A percentile compares a stretch with the other conserved stretches of the same genome.
Evolutionary conservation across 768 basidiomycete genomes (phyloP).

Genomic region (Russula virescens): DNA sequence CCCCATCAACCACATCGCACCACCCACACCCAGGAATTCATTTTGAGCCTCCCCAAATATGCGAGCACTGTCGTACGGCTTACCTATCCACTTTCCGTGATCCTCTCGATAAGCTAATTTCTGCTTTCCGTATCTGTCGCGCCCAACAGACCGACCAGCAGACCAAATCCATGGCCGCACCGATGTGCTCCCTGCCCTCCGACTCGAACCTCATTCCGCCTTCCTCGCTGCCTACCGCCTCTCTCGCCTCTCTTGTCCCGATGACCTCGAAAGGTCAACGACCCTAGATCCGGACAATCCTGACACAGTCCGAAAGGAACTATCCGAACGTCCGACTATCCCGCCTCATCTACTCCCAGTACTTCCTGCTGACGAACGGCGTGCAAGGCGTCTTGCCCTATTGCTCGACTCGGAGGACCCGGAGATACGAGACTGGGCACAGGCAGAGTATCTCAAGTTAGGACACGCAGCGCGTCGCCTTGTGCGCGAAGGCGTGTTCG

Average conservation of each 20-base stretch:
- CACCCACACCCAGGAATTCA: no score
- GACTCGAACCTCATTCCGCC: slow-evolving; percentile 23
- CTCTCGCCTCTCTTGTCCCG: slow-evolving; percentile 18
- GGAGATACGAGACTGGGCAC: slow-evolving; percentile 23
- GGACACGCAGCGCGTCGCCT: slow-evolving; percentile 16
- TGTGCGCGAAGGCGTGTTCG: slow-evolving; percentile 24
- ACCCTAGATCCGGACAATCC: slow-evolving; percentile 10
- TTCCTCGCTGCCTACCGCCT: slow-evolving; percentile 24
- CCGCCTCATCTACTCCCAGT: slow-evolving; percentile 20
- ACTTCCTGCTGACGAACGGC: slow-evolving; percentile 12
- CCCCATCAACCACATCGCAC: neutral
- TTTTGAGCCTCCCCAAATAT: no score
- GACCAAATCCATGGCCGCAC: slow-evolving; percentile 24
- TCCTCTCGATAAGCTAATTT: no score
- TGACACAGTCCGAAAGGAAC: neutral
- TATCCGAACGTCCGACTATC: slow-evolving; percentile 3
- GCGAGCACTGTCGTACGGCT: no score
- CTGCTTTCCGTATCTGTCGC: no score
- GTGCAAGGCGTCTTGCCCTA: slow-evolving; percentile 21
- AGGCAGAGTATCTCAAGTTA: slow-evolving; percentile 24
- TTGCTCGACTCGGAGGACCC: slow-evolving; percentile 24
- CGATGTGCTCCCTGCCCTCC: slow-evolving; percentile 24
- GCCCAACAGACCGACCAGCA: slow-evolving; percentile 14
- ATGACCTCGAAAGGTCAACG: slow-evolving; percentile 11
- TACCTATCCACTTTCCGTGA: no score